A percentile compares a stretch with the other conserved stretches of the same genome.
phyloP scores from a whole-genome alignment of 1,284 basidiomycete genomes.

The Wallemia mellicola region DNA sequence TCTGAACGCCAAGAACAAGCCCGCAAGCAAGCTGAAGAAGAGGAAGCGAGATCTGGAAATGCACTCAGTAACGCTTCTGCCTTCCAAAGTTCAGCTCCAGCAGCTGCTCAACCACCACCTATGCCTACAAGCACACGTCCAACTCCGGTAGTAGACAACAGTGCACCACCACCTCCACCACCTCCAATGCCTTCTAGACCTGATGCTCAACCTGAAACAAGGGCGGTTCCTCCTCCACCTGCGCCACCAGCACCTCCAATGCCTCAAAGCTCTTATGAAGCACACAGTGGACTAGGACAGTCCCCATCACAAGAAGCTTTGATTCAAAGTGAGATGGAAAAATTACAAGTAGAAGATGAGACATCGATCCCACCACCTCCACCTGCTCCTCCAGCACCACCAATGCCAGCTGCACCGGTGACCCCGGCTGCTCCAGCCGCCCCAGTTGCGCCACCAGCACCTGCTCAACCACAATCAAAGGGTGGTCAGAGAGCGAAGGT shows the following conservation, averaged over 20 bases:
- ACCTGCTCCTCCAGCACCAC: conserved; percentile 11
- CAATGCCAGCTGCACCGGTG: conserved; percentile 8
- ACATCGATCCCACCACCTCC: conserved; percentile 10
- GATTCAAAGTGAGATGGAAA: conserved; percentile 3
- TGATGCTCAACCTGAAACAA: conserved; percentile 4
- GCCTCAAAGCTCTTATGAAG: conserved; percentile 6
- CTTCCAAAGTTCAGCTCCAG: no score
- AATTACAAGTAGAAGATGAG: conserved; percentile 11
- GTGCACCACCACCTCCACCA: neutral
- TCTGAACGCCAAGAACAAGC: conserved; percentile 58
- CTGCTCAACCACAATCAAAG: neutral
- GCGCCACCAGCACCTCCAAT: conserved; percentile 17
- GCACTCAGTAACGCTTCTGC: neutral
- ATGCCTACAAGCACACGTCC: neutral
- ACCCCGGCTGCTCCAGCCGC: neutral
- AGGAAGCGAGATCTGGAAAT: conserved; percentile 30
- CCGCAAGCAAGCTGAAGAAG: conserved; percentile 53
- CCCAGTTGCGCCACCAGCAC: conserved; percentile 4
- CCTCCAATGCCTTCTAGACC: neutral
- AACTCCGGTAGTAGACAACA: neutral
- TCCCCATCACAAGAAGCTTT: conserved; percentile 14
- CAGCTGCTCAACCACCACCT: neutral
- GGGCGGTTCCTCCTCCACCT: conserved; percentile 9
- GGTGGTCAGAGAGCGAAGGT: conserved; percentile 20
- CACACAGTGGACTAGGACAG: conserved; percentile 9